Percentiles rank a stretch among this genome's conserved stretches.
Evolutionary conservation across 768 basidiomycete species (phyloP).

Genomic region (Chiua virens): DNA sequence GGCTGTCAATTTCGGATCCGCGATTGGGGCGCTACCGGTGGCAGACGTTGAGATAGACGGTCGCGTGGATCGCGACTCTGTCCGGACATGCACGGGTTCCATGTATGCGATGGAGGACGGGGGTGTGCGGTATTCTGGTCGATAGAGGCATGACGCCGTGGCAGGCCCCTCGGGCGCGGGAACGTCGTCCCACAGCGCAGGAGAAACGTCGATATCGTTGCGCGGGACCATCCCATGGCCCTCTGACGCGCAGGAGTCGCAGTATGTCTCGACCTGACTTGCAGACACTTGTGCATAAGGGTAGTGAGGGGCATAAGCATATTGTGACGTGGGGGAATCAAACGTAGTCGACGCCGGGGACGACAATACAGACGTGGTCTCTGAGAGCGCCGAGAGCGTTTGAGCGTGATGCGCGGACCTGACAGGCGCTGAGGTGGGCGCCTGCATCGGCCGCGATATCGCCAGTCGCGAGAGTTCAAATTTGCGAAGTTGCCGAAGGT

Average conservation of each 20-base stretch:
- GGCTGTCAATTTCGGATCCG: conserved; percentile 2
- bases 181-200: conserved; percentile 44
- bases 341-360: conserved; percentile 3
- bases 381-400: neutral
- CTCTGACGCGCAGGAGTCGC: conserved; percentile 21
- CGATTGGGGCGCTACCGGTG: neutral
- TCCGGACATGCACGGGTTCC: conserved; percentile 16
- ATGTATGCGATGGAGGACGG: conserved; percentile 19
- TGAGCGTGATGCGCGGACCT: neutral
- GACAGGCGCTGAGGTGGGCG: conserved; percentile 14
- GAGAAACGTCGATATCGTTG: conserved; percentile 39
- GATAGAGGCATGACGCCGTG: conserved; percentile 38
- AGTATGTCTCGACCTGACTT: conserved; percentile 5
- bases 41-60: neutral
- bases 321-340: conserved; percentile 12
- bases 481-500: conserved; percentile 72
- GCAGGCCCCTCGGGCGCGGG: conserved; percentile 47
- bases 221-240: neutral
- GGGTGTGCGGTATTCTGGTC: conserved; percentile 26
- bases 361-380: neutral
- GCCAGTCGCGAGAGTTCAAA: conserved; percentile 75
- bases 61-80: conserved; percentile 11
- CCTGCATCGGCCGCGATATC: conserved; percentile 47
- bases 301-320: neutral
- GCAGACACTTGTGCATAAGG: too few species aligned